Evolutionary conservation across 768 basidiomycete species (phyloP).

Genomic region (Mycena olivaceomarginata): DNA sequence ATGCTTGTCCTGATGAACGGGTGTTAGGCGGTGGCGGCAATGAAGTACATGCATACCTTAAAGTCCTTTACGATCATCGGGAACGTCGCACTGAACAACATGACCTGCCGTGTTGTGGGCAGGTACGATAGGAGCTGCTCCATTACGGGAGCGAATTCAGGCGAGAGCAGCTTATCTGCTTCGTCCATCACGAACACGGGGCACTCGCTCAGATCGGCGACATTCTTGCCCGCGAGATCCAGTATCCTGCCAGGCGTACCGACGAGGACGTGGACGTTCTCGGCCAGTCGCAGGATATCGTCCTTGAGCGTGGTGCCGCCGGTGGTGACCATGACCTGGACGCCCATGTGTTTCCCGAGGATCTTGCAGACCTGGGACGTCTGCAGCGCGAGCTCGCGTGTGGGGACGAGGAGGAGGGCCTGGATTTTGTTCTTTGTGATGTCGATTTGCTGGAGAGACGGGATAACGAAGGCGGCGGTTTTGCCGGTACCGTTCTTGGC

Average conservation of each 20-base stretch:
- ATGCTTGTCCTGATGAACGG: constrained; percentile 86
- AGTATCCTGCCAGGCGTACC: constrained; percentile 98
- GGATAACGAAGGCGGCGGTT: constrained; percentile 99
- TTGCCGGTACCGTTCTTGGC: constrained; percentile 99
- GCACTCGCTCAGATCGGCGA: constrained; percentile 96
- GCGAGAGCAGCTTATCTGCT: constrained; percentile 97
- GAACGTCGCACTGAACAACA: constrained; percentile 99
- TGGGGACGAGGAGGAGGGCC: constrained; percentile 96
- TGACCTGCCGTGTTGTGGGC: constrained; percentile 92
- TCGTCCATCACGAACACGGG: constrained; percentile 99
- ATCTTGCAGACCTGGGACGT: constrained; percentile 99
- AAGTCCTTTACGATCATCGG: constrained; percentile 99
- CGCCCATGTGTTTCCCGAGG: constrained; percentile 95
- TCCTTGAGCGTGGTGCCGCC: constrained; percentile 99
- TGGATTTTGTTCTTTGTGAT: constrained; percentile 91
- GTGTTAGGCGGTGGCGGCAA: constrained; percentile 26
- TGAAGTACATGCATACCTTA: constrained; percentile 74
- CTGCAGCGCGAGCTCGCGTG: constrained; percentile 98
- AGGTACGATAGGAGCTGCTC: constrained; percentile 94
- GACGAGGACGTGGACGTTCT: constrained; percentile 96
- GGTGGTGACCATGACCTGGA: constrained; percentile 99
- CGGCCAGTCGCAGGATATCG: constrained; percentile 94
- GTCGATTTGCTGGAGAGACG: constrained; percentile 95
- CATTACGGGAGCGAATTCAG: constrained; percentile 99
- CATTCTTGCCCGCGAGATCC: constrained; percentile 93